These are phyloP conservation scores for Penicillium paradoxum DNA, from an alignment of 495 filamentous ascomycete genomes.

Conservation along the genomic window DNA sequence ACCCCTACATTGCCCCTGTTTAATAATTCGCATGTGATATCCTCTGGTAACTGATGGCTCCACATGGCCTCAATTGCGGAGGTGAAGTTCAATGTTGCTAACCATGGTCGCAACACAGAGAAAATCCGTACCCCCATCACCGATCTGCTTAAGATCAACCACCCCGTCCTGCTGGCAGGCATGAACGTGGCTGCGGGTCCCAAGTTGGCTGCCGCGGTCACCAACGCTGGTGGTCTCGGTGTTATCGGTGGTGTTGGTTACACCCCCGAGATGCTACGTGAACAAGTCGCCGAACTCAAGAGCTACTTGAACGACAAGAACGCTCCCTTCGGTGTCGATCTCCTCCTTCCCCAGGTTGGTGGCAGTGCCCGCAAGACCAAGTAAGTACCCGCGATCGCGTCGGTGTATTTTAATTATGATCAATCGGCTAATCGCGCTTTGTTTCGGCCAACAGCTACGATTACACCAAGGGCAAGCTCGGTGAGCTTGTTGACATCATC, in stretches of 20 bases:
- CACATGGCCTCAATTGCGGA: not conserved
- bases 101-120: conserved; percentile 46
- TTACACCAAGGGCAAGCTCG: conserved; percentile 98
- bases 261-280: conserved; percentile 91
- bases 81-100: too few relatives aligned
- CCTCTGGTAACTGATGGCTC: not conserved
- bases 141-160: conserved; percentile 94
- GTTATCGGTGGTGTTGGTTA: conserved; percentile 96
- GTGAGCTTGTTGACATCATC: conserved; percentile 85
- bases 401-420: not conserved
- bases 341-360: conserved; percentile 90
- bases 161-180: conserved; percentile 90
- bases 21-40: conserved; percentile 19
- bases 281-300: conserved; percentile 95
- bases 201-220: conserved; percentile 93
- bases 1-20: not conserved
- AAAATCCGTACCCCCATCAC: conserved; percentile 83
- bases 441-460: conserved; percentile 66
- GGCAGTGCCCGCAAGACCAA: conserved; percentile 92
- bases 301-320: conserved; percentile 85
- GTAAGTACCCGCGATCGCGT: conserved; percentile 42
- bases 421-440: conserved; percentile 16
- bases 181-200: conserved; percentile 99
- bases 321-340: conserved; percentile 96
- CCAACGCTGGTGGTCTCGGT: conserved; percentile 93